Conservation (phyloP, 805 yeast species). For the Kuraishia borneana region DNA sequence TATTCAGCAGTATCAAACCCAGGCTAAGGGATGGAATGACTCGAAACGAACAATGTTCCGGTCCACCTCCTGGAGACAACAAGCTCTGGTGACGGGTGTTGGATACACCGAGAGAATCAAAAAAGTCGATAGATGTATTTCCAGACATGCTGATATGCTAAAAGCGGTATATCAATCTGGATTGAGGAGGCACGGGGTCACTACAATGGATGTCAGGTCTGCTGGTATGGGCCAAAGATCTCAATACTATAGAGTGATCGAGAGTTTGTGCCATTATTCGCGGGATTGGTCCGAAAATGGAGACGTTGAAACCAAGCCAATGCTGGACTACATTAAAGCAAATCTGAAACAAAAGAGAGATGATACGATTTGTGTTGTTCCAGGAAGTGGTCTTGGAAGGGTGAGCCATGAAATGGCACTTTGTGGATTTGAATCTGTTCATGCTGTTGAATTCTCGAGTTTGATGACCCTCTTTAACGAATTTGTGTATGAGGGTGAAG, state of each 20-base stretch:
- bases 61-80: conserved; percentile 44
- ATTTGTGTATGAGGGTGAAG: conserved; percentile 31
- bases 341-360: conserved; percentile 25
- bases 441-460: conserved; percentile 67
- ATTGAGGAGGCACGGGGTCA: conserved; percentile 22
- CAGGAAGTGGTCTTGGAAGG: conserved; percentile 85
- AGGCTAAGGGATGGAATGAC: conserved; percentile 24
- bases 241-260: conserved; percentile 40
- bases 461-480: conserved; percentile 65
- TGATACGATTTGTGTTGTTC: conserved; percentile 51
- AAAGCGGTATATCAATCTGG: conserved; percentile 29
- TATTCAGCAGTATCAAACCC: conserved; percentile 1
- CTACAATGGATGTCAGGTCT: conserved; percentile 28
- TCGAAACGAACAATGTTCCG: conserved; percentile 30
- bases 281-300: conserved; percentile 65
- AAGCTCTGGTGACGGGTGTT: conserved; percentile 31
- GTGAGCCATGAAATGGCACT: conserved; percentile 53
- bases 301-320: conserved; percentile 37
- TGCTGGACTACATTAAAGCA: conserved; percentile 36
- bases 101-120: conserved; percentile 46
- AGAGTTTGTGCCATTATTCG: conserved; percentile 61
- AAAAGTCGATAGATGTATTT: conserved; percentile 33
- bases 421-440: conserved; percentile 38
- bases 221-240: conserved; percentile 8
- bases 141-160: conserved; percentile 35